Conservation (phyloP, 345 rosid species). For the Durio zibethinus region DNA sequence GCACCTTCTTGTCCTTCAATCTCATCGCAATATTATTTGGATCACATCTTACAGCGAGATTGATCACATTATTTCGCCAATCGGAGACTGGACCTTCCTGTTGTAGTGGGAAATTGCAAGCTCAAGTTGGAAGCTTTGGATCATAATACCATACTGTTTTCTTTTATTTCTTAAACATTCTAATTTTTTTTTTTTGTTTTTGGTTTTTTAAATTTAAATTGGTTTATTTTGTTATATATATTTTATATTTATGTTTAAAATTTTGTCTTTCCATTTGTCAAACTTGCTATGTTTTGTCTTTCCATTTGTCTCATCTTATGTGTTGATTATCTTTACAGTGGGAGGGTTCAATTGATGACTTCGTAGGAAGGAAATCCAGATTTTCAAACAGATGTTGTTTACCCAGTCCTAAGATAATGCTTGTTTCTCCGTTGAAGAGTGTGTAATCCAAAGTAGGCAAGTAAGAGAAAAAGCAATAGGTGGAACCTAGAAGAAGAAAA, state of each 20-base stretch:
- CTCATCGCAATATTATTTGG: no score
- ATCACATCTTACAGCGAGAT: no score
- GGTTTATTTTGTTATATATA: no score
- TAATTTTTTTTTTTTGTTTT: no score
- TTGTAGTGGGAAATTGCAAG: no score
- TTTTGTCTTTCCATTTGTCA: not conserved
- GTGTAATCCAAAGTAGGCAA: slow-evolving; percentile 11
- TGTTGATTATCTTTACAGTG: slow-evolving; percentile 28
- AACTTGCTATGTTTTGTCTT: not conserved
- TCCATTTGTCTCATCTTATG: not conserved
- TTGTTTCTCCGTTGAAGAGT: slow-evolving; percentile 32
- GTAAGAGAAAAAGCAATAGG: slow-evolving; percentile 28
- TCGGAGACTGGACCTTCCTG: no score
- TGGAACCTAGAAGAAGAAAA: slow-evolving; percentile 60
- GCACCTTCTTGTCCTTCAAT: no score
- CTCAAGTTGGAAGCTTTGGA: no score
- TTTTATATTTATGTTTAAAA: not conserved
- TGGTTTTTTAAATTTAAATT: no score
- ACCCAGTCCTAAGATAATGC: slow-evolving; percentile 25
- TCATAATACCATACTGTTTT: no score
- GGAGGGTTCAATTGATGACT: slow-evolving; percentile 39
- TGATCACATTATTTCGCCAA: no score
- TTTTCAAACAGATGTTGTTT: not conserved
- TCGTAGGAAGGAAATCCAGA: not conserved
- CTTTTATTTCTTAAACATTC: no score